These are phyloP conservation scores for Thelephora terrestris DNA, from an alignment of 1,284 basidiomycete species.

Conservation along the genomic window DNA sequence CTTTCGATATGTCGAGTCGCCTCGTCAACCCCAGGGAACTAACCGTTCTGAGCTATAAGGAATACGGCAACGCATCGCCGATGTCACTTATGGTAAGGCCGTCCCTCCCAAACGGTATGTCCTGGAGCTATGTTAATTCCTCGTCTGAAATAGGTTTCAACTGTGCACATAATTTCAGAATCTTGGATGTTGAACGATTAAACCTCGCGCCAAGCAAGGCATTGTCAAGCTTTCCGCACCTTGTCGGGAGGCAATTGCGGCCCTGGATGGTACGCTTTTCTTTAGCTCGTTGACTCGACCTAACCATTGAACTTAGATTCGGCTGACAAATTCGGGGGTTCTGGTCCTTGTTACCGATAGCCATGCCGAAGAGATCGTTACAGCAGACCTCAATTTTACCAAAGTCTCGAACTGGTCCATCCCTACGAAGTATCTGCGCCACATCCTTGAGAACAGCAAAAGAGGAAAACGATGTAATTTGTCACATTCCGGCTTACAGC, in stretches of 20 bases:
- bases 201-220: conserved; percentile 7
- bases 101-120: too few relatives aligned
- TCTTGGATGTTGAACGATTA: conserved; percentile 7
- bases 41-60: too few relatives aligned
- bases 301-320: conserved; percentile 5
- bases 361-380: conserved; percentile 4
- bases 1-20: too few relatives aligned
- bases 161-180: conserved; percentile 10
- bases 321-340: conserved; percentile 7
- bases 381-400: conserved; percentile 8
- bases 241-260: conserved; percentile 7
- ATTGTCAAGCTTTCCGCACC: conserved; percentile 7
- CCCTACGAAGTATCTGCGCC: not conserved
- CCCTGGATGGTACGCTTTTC: conserved; percentile 8
- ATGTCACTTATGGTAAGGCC: too few relatives aligned
- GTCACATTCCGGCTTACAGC: conserved; percentile 8
- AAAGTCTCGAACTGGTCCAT: conserved; percentile 7
- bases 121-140: not conserved
- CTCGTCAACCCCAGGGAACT: too few relatives aligned
- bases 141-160: conserved; percentile 10
- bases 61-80: too few relatives aligned
- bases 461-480: conserved; percentile 2
- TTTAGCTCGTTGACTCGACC: not conserved
- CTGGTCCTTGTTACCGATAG: conserved; percentile 8
- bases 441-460: not conserved